Evolutionary conservation across 768 basidiomycete genomes (phyloP).

Genomic region (Russula virescens): DNA sequence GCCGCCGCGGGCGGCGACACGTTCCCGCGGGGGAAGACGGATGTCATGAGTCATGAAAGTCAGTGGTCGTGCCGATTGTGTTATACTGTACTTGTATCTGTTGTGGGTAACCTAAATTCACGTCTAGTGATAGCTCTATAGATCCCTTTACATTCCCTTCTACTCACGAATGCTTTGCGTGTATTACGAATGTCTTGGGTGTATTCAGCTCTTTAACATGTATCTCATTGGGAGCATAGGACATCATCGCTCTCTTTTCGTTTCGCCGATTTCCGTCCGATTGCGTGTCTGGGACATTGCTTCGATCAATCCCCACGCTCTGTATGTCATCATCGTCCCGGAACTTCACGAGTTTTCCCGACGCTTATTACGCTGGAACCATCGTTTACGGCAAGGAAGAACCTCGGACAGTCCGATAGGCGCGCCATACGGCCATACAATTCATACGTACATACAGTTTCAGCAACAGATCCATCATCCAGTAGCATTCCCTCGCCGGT

Average conservation of each 20-base stretch:
- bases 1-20: not conserved
- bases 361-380: too few relatives aligned
- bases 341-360: not conserved
- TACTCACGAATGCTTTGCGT: not conserved
- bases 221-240: not conserved
- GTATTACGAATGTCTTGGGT: not conserved
- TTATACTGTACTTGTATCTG: constrained; percentile 9
- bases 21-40: constrained; percentile 7
- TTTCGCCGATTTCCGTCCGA: too few relatives aligned
- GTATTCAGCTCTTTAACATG: not conserved
- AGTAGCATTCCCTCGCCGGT: too few relatives aligned
- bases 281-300: too few relatives aligned
- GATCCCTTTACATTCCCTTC: not conserved
- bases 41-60: not conserved
- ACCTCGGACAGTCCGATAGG: too few relatives aligned
- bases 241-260: too few relatives aligned
- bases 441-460: too few relatives aligned
- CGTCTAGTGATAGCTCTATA: not conserved
- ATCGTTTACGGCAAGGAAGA: too few relatives aligned
- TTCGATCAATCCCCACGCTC: too few relatives aligned
- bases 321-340: not conserved
- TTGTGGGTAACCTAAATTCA: constrained; percentile 7
- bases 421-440: too few relatives aligned
- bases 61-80: too few relatives aligned
- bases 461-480: too few relatives aligned